Conservation (phyloP, 345 rosid species). For the Eucalyptus albens region DNA sequence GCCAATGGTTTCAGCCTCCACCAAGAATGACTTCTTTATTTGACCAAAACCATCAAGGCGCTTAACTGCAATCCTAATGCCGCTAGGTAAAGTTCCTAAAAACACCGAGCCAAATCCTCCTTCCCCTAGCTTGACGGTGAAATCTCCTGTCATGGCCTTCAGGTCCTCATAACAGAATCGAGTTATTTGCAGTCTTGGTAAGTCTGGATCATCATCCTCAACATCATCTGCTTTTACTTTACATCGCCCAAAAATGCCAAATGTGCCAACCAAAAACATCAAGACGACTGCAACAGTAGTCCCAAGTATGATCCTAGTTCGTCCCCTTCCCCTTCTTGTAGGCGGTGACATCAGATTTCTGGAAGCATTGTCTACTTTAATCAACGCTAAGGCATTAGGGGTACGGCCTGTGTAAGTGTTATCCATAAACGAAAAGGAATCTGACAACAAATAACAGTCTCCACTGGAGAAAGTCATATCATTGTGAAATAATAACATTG, state of each 20-base stretch:
- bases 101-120: background rate
- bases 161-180: rapidly evolving
- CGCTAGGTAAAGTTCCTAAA: background rate
- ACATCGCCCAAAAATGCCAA: background rate
- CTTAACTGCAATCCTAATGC: background rate
- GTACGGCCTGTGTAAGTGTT: background rate
- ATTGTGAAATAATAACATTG: background rate
- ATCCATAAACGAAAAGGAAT: background rate
- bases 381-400: background rate
- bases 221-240: background rate
- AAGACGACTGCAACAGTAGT: background rate
- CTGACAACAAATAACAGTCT: background rate
- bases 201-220: background rate
- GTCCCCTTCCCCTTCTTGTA: background rate
- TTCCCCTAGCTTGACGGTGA: background rate
- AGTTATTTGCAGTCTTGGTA: background rate
- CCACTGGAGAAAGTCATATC: rapidly evolving
- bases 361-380: background rate
- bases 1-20: background rate
- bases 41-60: background rate
- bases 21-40: background rate
- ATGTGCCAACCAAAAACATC: background rate
- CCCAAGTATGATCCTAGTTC: background rate
- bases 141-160: background rate
- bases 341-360: rapidly evolving